phyloP scores from a whole-genome alignment of 176 grass and related monocot species.

The Echinochloa phyllopogon region DNA sequence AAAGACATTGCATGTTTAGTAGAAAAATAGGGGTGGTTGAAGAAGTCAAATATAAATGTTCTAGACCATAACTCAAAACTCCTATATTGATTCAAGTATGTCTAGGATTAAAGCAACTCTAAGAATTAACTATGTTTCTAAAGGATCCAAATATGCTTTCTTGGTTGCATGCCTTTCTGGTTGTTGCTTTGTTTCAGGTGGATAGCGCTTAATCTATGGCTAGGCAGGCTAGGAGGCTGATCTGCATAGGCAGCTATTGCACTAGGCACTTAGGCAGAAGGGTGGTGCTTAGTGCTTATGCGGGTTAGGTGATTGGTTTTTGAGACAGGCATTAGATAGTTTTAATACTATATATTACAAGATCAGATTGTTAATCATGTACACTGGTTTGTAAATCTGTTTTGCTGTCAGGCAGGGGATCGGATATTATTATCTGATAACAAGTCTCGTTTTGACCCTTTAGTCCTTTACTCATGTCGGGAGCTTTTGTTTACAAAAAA shows the following conservation, averaged over 20 bases:
- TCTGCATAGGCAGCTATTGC: background rate
- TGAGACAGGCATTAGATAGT: background rate
- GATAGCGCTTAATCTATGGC: background rate
- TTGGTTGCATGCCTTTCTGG: conserved; percentile 1
- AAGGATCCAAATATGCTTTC: conserved; percentile 1
- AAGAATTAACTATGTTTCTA: background rate
- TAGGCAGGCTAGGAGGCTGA: background rate
- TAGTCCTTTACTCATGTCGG: conserved; percentile 21
- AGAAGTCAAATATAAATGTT: background rate
- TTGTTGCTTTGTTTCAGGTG: conserved; percentile 4
- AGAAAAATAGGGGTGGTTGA: background rate
- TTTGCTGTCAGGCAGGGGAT: conserved; percentile 18
- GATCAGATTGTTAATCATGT: background rate
- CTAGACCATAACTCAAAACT: background rate
- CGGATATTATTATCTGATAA: conserved; percentile 17
- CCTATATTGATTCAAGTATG: background rate
- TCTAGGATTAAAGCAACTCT: background rate
- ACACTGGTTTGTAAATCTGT: conserved; percentile 12
- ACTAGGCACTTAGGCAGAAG: background rate
- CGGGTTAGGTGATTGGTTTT: background rate
- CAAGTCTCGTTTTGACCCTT: conserved; percentile 11
- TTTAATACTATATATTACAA: background rate
- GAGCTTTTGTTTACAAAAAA: conserved; percentile 15
- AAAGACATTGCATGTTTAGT: background rate
- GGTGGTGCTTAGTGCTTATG: background rate